phyloP scores from a whole-genome alignment of 208 protist genomes.

The Acanthamoeba royreba region DNA sequence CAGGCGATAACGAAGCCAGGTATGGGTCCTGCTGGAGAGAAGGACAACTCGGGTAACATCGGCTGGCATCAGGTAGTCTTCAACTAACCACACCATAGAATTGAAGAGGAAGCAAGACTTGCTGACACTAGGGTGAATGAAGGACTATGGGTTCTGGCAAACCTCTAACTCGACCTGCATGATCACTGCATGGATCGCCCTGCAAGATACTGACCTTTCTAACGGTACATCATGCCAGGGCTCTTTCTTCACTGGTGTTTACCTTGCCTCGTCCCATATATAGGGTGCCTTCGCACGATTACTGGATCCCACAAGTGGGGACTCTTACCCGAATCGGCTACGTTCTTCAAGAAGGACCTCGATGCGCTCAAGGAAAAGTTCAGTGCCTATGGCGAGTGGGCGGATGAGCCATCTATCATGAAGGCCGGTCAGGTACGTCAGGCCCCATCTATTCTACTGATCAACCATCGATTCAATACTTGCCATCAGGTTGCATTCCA shows the following conservation, averaged over 20 bases:
- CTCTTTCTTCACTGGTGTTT: too few species aligned
- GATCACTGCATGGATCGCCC: background rate
- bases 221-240: background rate
- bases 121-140: background rate
- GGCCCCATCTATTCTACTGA: background rate
- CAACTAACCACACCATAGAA: background rate
- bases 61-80: background rate
- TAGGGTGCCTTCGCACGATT: background rate
- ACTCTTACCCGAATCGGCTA: background rate
- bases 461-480: too few species aligned
- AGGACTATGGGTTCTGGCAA: slow-evolving; percentile 2
- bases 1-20: too few species aligned
- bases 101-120: too few species aligned
- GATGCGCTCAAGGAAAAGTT: background rate
- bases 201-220: background rate
- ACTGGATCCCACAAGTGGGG: background rate
- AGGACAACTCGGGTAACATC: slow-evolving; percentile 20
- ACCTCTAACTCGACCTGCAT: background rate
- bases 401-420: background rate
- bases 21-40: too few species aligned
- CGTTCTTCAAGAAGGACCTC: background rate
- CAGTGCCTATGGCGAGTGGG: background rate
- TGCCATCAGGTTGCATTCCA: background rate
- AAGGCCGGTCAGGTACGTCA: background rate
- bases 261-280: too few species aligned